These are phyloP conservation scores for Phialemoniopsis sp. DNA, from an alignment of 2,329 filamentous ascomycete genomes.

Conservation along the genomic window DNA sequence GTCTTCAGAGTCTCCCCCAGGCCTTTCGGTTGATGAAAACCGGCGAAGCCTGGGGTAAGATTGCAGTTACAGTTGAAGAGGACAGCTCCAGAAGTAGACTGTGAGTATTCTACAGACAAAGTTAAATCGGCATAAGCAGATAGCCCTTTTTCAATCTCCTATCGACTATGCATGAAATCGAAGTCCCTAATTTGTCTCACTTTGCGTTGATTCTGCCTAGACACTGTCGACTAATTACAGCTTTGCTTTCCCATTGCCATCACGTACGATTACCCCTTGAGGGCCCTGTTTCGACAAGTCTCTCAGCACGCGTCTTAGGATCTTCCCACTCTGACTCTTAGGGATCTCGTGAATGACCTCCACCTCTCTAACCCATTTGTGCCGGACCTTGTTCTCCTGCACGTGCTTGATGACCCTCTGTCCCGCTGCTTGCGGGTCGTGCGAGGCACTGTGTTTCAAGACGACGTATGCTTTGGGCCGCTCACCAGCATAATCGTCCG, in stretches of 20 bases:
- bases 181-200: too few species aligned
- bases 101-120: too few species aligned
- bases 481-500: slow-evolving; percentile 52
- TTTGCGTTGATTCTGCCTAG: too few species aligned
- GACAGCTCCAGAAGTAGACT: too few species aligned
- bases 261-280: too few species aligned
- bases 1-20: slow-evolving; percentile 72
- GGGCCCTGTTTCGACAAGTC: slow-evolving; percentile 31
- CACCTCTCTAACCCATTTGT: slow-evolving; percentile 60
- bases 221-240: too few species aligned
- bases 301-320: slow-evolving; percentile 36
- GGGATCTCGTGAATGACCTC: slow-evolving; percentile 64
- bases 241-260: slow-evolving; percentile 30
- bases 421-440: slow-evolving; percentile 24
- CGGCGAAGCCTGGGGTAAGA: slow-evolving; percentile 91
- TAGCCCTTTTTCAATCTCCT: too few species aligned
- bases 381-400: slow-evolving; percentile 45
- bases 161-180: too few species aligned
- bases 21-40: slow-evolving; percentile 75
- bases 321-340: slow-evolving; percentile 60
- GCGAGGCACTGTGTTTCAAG: slow-evolving; percentile 21
- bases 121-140: too few species aligned
- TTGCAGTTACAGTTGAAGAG: too few species aligned
- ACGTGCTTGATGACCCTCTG: slow-evolving; percentile 43
- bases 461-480: slow-evolving; percentile 55